Evolutionary conservation across 345 rosid genomes (phyloP), one percentile per base, ranked within the genome.

Genomic region (Balakata baccata): DNA sequence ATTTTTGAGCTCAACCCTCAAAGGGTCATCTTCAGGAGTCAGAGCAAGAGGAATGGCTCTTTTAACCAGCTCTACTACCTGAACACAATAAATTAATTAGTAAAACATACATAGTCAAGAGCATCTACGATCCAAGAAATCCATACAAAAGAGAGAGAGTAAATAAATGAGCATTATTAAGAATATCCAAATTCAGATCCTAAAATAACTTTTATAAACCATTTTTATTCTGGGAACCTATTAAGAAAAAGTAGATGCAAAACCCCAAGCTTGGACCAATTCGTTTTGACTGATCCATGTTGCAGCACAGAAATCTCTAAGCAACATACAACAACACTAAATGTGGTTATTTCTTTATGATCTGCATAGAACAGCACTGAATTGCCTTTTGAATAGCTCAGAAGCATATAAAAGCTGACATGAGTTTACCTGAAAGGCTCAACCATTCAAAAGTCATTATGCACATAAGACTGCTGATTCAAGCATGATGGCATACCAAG

Each of bases 61-160:
- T 78, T 88, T 87, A 47, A 95, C 86, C 82, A 89, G 83, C 77
- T 91, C 96, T 81, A 92, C 99, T 73, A 95, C 93, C 99, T 95
- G 67, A 53, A 45, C 62, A 74, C 1, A 52, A 13, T 11, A 3
- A 54, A 66, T 2, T 34, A 45, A 17, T n/a, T 51, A 41, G 59
- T n/a, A 45, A 37, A 37, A 45, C 25, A 52, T 60, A 2, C 37
- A 23, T 29, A 67, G 60, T 54, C 67, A 22, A 18, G 18, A 61
- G 11, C 20, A 11, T 68, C 51, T 8, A 45, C 18, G 54, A 56
- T 54, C 25, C 50, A 49, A 34, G 14, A 3, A 54, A 46, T 34
- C 51, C n/a, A 43, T 34, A 46, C 0, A 47, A 49, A 12, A 62
- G 23, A 29, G 34, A 29, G 34, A 29, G 2, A 29, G 34, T 29